A percentile compares a stretch with the other conserved stretches of the same genome.
Evolutionary conservation across 176 grass and related monocot species (phyloP).

Genomic region (Pontederia crassipes): DNA sequence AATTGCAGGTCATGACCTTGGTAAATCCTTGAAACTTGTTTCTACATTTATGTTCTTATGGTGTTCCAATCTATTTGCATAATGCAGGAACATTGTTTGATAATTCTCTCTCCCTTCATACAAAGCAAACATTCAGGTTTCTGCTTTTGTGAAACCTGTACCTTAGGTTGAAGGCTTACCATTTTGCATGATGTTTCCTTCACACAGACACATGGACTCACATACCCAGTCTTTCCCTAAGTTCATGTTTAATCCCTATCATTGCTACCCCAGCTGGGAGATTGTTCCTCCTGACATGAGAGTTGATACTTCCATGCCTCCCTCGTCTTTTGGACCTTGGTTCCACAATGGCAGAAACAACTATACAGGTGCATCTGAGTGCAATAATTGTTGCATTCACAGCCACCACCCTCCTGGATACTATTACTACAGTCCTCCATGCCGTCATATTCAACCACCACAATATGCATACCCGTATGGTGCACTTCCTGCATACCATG

Average conservation of each 20-base stretch:
- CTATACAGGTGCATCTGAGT: slow-evolving; percentile 23
- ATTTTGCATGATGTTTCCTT: slow-evolving; percentile 34
- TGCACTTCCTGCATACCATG: slow-evolving; percentile 18
- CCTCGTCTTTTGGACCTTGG: slow-evolving; percentile 32
- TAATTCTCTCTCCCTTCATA: too few species aligned
- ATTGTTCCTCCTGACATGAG: slow-evolving; percentile 7
- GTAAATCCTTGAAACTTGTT: too few species aligned
- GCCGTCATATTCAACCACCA: slow-evolving; percentile 35
- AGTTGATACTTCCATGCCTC: slow-evolving; percentile 22
- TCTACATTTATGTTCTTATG: too few species aligned
- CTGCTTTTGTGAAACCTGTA: background rate
- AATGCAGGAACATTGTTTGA: too few species aligned
- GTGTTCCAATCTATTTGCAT: too few species aligned
- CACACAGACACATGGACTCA: slow-evolving; percentile 53
- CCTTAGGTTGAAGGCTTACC: background rate
- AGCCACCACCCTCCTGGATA: slow-evolving; percentile 40
- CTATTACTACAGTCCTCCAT: slow-evolving; percentile 47
- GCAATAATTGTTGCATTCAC: slow-evolving; percentile 24
- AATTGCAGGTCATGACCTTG: too few species aligned
- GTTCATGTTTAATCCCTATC: slow-evolving; percentile 28
- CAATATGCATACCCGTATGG: slow-evolving; percentile 33
- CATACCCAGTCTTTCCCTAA: slow-evolving; percentile 27
- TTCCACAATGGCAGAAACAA: slow-evolving; percentile 18
- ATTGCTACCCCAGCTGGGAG: slow-evolving; percentile 36
- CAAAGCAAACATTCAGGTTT: too few species aligned